Evolutionary conservation across 345 rosid genomes (phyloP).

Genomic region (Diplotaxis tenuifolia): DNA sequence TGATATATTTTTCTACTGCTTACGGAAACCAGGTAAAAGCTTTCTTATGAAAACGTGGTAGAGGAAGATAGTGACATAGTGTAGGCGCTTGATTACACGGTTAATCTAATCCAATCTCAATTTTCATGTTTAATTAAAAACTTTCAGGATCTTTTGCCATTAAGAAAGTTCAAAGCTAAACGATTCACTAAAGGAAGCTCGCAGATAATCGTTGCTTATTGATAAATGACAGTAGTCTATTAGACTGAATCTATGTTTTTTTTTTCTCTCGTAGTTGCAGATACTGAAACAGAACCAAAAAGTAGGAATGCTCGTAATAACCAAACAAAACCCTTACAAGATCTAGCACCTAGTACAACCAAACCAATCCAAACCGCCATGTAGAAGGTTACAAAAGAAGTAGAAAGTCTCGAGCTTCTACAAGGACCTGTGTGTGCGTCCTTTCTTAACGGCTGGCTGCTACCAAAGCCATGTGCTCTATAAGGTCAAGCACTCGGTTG

Average conservation of each 20-base stretch:
- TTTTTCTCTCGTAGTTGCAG: constrained; percentile 1
- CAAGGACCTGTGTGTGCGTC: constrained; percentile 1
- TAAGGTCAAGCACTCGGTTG: constrained; percentile 96
- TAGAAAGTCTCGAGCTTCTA: constrained; percentile 17
- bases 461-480: constrained; percentile 94
- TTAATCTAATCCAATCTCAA: not conserved
- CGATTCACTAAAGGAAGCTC: not conserved
- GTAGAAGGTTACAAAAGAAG: constrained; percentile 1
- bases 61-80: not conserved
- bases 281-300: constrained; percentile 20
- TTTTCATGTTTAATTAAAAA: not conserved
- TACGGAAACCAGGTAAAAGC: too few relatives aligned
- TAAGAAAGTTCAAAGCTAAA: not conserved
- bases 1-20: too few relatives aligned
- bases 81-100: not conserved
- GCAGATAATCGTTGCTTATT: constrained; percentile 8
- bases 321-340: not conserved
- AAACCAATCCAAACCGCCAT: not conserved
- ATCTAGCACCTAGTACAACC: constrained; percentile 23
- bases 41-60: too few relatives aligned
- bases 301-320: constrained; percentile 18
- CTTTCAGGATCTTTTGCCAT: not conserved
- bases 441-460: constrained; percentile 42
- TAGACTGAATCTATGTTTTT: constrained; percentile 8
- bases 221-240: constrained; percentile 20